A percentile compares a stretch with the other conserved stretches of the same genome.
Conservation (phyloP, 192 early-diverging fungal genomes). For the Coemansia sp. region DNA sequence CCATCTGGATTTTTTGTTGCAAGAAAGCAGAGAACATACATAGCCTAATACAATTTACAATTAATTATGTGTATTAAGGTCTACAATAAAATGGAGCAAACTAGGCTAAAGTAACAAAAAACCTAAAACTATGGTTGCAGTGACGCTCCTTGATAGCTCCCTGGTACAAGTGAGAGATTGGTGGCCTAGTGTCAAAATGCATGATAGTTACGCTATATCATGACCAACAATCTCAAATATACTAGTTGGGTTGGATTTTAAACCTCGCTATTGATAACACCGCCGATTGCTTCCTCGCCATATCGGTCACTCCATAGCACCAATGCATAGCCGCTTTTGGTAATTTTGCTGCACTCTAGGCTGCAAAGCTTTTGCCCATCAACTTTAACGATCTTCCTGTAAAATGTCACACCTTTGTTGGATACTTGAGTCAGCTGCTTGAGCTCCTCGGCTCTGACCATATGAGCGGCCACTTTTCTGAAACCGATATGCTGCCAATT, state of each 20-base stretch:
- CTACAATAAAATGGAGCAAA: too few species aligned
- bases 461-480: neutral
- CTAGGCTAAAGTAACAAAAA: too few species aligned
- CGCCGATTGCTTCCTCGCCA: neutral
- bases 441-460: too few species aligned
- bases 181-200: neutral
- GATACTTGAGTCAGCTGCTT: neutral
- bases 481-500: neutral
- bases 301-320: neutral
- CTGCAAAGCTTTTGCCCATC: neutral
- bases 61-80: too few species aligned
- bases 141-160: too few species aligned
- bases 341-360: neutral
- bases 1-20: too few species aligned
- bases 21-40: too few species aligned
- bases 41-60: too few species aligned
- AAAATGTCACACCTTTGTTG: neutral
- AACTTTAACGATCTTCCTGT: neutral
- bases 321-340: neutral
- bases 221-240: neutral
- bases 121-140: too few species aligned
- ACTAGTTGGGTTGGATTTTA: neutral
- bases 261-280: neutral
- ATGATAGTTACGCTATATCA: neutral
- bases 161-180: too few species aligned